phyloP scores from a whole-genome alignment of 2,329 filamentous ascomycete genomes.

The Cladophialophora yegresii region DNA sequence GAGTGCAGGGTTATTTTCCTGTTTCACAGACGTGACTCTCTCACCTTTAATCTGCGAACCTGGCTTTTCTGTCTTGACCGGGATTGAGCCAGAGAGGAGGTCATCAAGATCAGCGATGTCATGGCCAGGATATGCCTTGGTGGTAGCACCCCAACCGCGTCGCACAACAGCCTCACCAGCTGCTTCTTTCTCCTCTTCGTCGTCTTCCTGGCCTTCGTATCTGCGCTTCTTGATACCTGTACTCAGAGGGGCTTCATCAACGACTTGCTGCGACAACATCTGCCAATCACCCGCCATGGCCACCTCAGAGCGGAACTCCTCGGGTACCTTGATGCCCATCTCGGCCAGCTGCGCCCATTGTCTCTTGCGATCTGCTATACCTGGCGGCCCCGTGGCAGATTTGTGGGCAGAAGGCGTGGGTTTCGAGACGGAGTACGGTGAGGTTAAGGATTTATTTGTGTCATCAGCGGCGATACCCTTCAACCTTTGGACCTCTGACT shows the following conservation, averaged over 20 bases:
- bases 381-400: constrained; percentile 41
- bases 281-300: constrained; percentile 90
- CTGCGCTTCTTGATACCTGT: constrained; percentile 52
- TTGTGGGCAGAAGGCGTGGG: constrained; percentile 39
- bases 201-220: constrained; percentile 45
- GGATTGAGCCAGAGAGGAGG: constrained; percentile 46
- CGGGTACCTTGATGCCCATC: constrained; percentile 81
- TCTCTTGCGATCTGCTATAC: constrained; percentile 69
- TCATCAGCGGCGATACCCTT: constrained; percentile 67
- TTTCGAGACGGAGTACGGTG: constrained; percentile 38
- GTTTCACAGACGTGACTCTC: constrained; percentile 20
- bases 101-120: constrained; percentile 46
- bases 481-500: constrained; percentile 80
- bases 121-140: constrained; percentile 45
- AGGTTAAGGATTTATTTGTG: constrained; percentile 42
- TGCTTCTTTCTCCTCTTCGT: constrained; percentile 48
- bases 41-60: constrained; percentile 17
- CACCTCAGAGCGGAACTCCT: constrained; percentile 75
- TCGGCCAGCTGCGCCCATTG: constrained; percentile 87
- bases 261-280: constrained; percentile 57
- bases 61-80: constrained; percentile 43
- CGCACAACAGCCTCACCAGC: constrained; percentile 41
- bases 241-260: constrained; percentile 45
- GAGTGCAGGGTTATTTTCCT: constrained; percentile 17
- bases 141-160: constrained; percentile 50